Evolutionary conservation across 352 stramenopile species (phyloP), one percentile per base, ranked within the genome.

Genomic region (Blastocystis sp.): DNA sequence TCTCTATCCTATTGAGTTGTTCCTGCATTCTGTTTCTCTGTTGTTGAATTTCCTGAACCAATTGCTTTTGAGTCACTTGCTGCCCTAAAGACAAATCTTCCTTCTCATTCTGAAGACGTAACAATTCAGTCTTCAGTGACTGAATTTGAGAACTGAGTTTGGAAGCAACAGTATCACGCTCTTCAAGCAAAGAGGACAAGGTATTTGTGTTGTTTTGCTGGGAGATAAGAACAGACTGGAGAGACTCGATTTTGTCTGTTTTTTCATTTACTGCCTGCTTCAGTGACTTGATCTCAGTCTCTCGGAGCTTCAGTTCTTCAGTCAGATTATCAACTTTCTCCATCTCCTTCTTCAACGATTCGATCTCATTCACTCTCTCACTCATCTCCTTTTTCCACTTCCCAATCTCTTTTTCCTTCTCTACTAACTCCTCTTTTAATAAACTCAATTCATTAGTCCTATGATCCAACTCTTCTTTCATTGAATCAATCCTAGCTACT

Each of bases 151-250:
- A 24, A 6, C 33, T 56, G 0, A 78, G 0, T 27, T 11, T 58
- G 9, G 66, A 78, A 53, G 66, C 37, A n/a, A 7, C 66, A 22
- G 27, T n/a, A 24, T 78, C 66, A 24, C 66, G 66, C n/a, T 78
- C 66, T 11, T 42, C 37, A 0, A 78, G 11, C 3, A 78, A 51
- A 9, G 37, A 0, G 6, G 35, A 15, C 7, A 78, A n/a, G 11
- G 66, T 54, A 3, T 42, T 24, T 17, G 22, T 78, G 44, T 53
- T 78, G 9, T 30, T 57, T 37, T 78, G 15, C 37, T 78, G 66
- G 7, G 66, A 59, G 13, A 37, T 51, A 22, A 78, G 22, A 22
- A 78, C 33, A 35, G 5, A 7, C 37, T 78, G 27, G 22, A 78
- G n/a, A 17, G 37, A 42, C 7, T 56, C 66, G 3, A 35, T 33